Evolutionary conservation across 208 protist genomes (phyloP).

Genomic region (Zelonia costaricensis): DNA sequence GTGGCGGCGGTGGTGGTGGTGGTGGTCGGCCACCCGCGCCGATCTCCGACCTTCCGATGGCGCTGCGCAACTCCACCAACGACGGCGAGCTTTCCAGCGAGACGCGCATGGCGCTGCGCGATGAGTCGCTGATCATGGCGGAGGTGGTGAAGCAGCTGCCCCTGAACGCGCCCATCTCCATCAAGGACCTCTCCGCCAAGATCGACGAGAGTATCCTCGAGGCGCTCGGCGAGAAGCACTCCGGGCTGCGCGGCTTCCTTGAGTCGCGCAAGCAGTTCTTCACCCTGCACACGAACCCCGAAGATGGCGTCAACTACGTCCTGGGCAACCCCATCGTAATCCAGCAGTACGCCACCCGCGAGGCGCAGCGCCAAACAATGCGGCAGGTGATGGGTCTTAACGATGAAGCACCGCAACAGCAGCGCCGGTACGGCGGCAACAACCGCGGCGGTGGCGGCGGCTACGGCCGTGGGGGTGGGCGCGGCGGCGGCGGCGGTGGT

Average conservation of each 20-base stretch:
- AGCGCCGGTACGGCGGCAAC: slow-evolving; percentile 7
- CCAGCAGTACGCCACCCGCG: slow-evolving; percentile 51
- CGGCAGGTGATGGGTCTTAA: slow-evolving; percentile 67
- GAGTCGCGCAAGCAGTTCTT: slow-evolving; percentile 80
- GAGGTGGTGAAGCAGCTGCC: slow-evolving; percentile 61
- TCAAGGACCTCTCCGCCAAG: slow-evolving; percentile 66
- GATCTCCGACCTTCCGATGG: not conserved
- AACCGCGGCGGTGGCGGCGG: slow-evolving; percentile 24
- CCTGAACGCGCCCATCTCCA: slow-evolving; percentile 52
- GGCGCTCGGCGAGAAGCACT: slow-evolving; percentile 75
- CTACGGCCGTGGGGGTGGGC: not conserved
- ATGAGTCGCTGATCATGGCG: slow-evolving; percentile 59
- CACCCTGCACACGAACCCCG: slow-evolving; percentile 44
- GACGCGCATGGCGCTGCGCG: slow-evolving; percentile 66
- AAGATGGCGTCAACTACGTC: slow-evolving; percentile 64
- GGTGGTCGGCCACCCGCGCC: not conserved
- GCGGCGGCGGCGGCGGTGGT: slow-evolving; percentile 12
- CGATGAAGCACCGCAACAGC: not conserved
- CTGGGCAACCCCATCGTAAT: slow-evolving; percentile 60
- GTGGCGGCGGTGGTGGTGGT: not conserved
- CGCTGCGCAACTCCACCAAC: slow-evolving; percentile 15
- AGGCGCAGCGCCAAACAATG: slow-evolving; percentile 73
- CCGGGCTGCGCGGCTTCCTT: slow-evolving; percentile 68
- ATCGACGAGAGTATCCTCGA: slow-evolving; percentile 64
- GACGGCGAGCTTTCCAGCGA: slow-evolving; percentile 59